Evolutionary conservation across 1,139 yeast genomes (phyloP).

Genomic region (Geotrichum fermentans): DNA sequence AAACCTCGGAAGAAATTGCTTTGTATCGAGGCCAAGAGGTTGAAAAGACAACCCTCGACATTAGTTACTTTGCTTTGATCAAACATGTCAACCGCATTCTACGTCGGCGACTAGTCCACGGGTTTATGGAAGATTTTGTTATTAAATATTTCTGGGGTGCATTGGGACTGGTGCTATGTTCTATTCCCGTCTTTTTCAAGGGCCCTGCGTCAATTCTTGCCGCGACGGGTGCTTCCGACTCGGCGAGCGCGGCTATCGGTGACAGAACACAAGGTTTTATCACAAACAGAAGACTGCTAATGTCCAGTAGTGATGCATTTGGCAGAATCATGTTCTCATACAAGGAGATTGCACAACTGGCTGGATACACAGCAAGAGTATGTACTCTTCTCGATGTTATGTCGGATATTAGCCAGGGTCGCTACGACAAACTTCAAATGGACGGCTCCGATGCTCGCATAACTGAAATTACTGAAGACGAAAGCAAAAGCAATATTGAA

Average conservation of each 20-base stretch:
- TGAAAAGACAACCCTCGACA: constrained; percentile 74
- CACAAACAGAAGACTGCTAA: constrained; percentile 79
- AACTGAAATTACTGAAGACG: constrained; percentile 5
- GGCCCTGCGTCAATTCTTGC: constrained; percentile 46
- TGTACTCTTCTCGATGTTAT: constrained; percentile 65
- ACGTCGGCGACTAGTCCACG: constrained; percentile 73
- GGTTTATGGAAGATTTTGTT: constrained; percentile 55
- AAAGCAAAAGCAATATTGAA: constrained; percentile 12
- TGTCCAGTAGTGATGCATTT: constrained; percentile 84
- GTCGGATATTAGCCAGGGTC: constrained; percentile 45
- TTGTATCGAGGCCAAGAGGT: constrained; percentile 74
- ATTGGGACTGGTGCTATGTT: constrained; percentile 80
- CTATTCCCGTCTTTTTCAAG: constrained; percentile 79
- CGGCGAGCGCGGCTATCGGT: constrained; percentile 24
- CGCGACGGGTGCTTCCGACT: constrained; percentile 21
- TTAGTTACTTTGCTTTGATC: constrained; percentile 75
- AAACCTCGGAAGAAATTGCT: constrained; percentile 83
- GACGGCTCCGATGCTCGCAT: constrained; percentile 21
- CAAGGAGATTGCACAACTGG: constrained; percentile 75
- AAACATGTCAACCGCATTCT: constrained; percentile 73
- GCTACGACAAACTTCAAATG: constrained; percentile 33
- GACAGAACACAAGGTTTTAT: constrained; percentile 55
- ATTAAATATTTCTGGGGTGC: constrained; percentile 96
- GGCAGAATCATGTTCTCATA: constrained; percentile 84
- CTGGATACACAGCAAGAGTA: constrained; percentile 79